A percentile compares a stretch with the other conserved stretches of the same genome.
These are phyloP conservation scores for Dendrobium nobile DNA, from an alignment of 106 monocot genomes.

Conservation along the genomic window DNA sequence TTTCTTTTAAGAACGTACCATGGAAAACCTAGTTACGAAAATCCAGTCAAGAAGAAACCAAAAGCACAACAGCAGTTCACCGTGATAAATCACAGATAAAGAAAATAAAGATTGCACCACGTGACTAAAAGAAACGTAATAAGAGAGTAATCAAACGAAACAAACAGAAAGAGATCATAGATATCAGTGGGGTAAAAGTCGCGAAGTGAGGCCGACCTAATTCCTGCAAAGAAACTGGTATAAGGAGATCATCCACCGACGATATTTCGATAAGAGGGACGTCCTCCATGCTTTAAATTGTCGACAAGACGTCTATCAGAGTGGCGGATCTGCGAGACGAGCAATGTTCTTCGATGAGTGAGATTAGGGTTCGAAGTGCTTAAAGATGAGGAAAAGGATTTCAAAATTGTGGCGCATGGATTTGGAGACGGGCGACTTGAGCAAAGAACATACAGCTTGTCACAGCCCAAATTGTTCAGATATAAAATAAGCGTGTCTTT, in stretches of 20 bases:
- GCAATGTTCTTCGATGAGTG: neutral
- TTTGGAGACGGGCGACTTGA: neutral
- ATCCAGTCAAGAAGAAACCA: neutral
- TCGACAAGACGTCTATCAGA: neutral
- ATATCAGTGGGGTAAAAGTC: neutral
- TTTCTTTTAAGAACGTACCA: neutral
- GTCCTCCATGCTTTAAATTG: conserved; percentile 28
- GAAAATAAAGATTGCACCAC: neutral
- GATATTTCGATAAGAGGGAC: conserved; percentile 50
- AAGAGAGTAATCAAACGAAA: neutral
- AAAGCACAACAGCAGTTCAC: neutral
- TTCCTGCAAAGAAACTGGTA: conserved; percentile 15
- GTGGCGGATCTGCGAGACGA: neutral
- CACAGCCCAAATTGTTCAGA: too few relatives aligned
- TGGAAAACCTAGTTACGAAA: neutral
- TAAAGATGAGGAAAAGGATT: neutral
- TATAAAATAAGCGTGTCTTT: neutral
- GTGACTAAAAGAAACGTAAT: neutral
- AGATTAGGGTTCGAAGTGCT: neutral
- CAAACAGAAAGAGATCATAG: neutral
- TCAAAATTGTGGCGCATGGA: neutral
- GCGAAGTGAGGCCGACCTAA: neutral
- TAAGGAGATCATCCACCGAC: conserved; percentile 51
- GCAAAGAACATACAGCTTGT: neutral
- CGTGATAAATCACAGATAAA: neutral